Evolutionary conservation across 208 protist species (phyloP).

Genomic region (Phytomonas sp.): DNA sequence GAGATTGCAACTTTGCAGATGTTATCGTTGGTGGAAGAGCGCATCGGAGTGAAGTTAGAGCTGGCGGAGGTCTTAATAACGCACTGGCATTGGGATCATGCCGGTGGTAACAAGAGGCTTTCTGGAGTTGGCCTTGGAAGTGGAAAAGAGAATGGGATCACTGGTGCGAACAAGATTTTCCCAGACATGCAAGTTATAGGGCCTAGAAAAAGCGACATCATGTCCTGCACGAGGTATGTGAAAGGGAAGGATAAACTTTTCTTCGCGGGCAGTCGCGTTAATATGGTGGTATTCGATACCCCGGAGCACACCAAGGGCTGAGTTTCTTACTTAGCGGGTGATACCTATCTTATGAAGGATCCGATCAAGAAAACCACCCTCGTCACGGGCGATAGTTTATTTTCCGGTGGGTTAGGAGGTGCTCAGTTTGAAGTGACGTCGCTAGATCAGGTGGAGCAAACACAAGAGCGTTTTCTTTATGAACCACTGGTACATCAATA

Average conservation of each 20-base stretch:
- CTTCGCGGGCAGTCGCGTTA: slow-evolving; percentile 36
- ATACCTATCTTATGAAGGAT: slow-evolving; percentile 14
- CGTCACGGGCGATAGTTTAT: slow-evolving; percentile 93
- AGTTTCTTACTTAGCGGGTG: slow-evolving; percentile 56
- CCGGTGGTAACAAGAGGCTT: slow-evolving; percentile 86
- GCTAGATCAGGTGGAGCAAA: slow-evolving; percentile 37
- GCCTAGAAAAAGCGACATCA: slow-evolving; percentile 53
- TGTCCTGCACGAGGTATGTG: slow-evolving; percentile 46
- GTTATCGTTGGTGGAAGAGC: slow-evolving; percentile 22
- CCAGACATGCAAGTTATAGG: slow-evolving; percentile 55
- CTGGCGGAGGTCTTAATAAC: slow-evolving; percentile 89
- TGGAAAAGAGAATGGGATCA: background rate
- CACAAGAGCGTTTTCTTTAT: slow-evolving; percentile 29
- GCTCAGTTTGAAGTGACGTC: slow-evolving; percentile 82
- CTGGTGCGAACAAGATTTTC: slow-evolving; percentile 9
- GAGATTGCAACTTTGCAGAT: slow-evolving; percentile 41
- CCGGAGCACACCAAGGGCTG: slow-evolving; percentile 82
- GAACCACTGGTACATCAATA: slow-evolving; percentile 39
- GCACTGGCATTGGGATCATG: slow-evolving; percentile 95
- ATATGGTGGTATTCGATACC: slow-evolving; percentile 45
- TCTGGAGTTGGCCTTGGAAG: slow-evolving; percentile 7
- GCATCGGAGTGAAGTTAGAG: slow-evolving; percentile 27
- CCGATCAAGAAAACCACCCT: slow-evolving; percentile 35
- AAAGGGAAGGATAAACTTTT: slow-evolving; percentile 33
- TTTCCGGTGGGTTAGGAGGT: slow-evolving; percentile 83